These are phyloP conservation scores for Musa balbisiana DNA, from an alignment of 202 grass and related monocot species.

Conservation along the genomic window DNA sequence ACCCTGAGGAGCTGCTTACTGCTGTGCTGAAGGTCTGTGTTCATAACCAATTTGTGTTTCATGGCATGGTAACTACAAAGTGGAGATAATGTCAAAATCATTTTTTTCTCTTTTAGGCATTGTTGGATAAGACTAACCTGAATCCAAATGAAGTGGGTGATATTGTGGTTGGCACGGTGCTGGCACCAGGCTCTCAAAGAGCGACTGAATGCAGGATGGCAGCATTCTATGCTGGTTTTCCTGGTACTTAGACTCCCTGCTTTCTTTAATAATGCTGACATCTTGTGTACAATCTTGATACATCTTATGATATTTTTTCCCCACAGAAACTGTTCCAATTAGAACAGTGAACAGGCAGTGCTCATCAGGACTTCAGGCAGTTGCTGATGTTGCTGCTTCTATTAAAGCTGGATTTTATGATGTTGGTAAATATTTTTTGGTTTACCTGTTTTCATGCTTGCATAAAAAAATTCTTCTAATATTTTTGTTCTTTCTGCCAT, in stretches of 20 bases:
- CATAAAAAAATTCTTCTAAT: not conserved
- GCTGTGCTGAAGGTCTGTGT: slow-evolving; percentile 72
- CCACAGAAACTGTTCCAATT: slow-evolving; percentile 65
- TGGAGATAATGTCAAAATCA: no score
- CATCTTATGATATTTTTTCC: not conserved
- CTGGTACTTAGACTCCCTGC: slow-evolving; percentile 42
- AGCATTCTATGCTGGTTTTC: slow-evolving; percentile 80
- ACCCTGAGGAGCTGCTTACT: slow-evolving; percentile 81
- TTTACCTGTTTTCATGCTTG: not conserved
- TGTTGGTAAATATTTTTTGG: slow-evolving; percentile 38
- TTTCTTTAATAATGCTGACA: not conserved
- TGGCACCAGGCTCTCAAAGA: slow-evolving; percentile 67
- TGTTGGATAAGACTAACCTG: slow-evolving; percentile 71
- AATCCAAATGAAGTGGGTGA: slow-evolving; percentile 72
- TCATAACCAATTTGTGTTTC: not conserved
- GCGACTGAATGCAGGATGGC: slow-evolving; percentile 81
- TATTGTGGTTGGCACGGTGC: slow-evolving; percentile 70
- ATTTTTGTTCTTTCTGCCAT: slow-evolving; percentile 10
- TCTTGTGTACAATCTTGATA: not conserved
- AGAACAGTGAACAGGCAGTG: slow-evolving; percentile 92
- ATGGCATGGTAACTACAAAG: not conserved
- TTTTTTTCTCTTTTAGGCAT: slow-evolving; percentile 35
- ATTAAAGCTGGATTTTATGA: slow-evolving; percentile 96
- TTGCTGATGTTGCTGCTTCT: slow-evolving; percentile 68
- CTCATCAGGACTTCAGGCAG: slow-evolving; percentile 86